Evolutionary conservation across 441 rosid genomes (phyloP).

Genomic region (Croton setiger): DNA sequence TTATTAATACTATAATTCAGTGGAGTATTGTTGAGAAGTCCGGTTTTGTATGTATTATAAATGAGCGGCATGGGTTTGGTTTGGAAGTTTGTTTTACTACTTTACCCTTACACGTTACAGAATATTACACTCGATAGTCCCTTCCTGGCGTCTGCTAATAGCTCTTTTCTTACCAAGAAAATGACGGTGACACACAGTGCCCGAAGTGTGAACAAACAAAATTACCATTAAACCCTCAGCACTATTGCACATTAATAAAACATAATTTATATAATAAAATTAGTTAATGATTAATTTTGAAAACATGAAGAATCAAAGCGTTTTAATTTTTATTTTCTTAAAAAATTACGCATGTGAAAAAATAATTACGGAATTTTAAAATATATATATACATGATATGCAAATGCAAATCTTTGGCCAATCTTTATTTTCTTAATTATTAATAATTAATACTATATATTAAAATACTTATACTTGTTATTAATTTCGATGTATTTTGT

Average conservation of each 20-base stretch:
- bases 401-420: too few relatives aligned
- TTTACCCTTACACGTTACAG: background rate
- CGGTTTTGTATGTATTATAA: background rate
- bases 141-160: background rate
- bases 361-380: too few relatives aligned
- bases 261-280: background rate
- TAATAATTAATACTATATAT: too few relatives aligned
- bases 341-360: too few relatives aligned
- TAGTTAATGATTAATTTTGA: too few relatives aligned
- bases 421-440: too few relatives aligned
- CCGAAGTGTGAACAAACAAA: background rate
- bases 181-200: background rate
- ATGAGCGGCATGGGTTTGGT: background rate
- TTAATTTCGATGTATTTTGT: too few relatives aligned
- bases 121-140: background rate
- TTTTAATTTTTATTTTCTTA: too few relatives aligned
- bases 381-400: too few relatives aligned
- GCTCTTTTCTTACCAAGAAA: background rate
- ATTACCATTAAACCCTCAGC: constrained; percentile 2
- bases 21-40: background rate
- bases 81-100: background rate
- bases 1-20: background rate
- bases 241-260: background rate
- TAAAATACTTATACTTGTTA: too few relatives aligned
- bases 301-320: too few relatives aligned